Percentiles rank a stretch among this genome's conserved stretches.
These are phyloP conservation scores for Ascochyta viciae-villosae DNA, from an alignment of 2,329 filamentous ascomycete genomes.

Conservation along the genomic window DNA sequence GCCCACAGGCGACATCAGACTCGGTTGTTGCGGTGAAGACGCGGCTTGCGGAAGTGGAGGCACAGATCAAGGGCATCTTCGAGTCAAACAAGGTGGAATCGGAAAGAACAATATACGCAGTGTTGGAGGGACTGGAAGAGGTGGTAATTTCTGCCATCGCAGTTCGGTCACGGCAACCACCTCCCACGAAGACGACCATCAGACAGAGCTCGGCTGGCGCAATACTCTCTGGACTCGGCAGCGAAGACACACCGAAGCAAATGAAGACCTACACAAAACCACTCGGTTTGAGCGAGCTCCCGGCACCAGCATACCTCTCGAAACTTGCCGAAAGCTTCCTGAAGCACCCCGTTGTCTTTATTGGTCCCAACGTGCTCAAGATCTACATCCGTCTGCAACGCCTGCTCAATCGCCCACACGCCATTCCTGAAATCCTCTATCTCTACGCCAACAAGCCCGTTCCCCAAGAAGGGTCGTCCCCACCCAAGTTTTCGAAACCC, in stretches of 20 bases:
- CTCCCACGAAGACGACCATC: constrained; percentile 29
- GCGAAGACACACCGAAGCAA: constrained; percentile 24
- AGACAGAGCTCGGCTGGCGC: constrained; percentile 44
- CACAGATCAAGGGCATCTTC: constrained; percentile 34
- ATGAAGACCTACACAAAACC: constrained; percentile 18
- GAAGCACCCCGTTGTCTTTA: constrained; percentile 77
- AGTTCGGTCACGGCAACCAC: constrained; percentile 36
- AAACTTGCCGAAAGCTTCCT: constrained; percentile 72
- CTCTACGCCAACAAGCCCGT: constrained; percentile 85
- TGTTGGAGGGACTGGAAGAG: constrained; percentile 31
- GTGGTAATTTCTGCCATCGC: constrained; percentile 39
- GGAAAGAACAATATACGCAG: constrained; percentile 30
- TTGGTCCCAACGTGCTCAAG: constrained; percentile 74
- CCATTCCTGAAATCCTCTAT: constrained; percentile 79
- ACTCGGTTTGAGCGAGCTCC: constrained; percentile 32
- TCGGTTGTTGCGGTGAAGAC: constrained; percentile 29
- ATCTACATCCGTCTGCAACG: constrained; percentile 80
- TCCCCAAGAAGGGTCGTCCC: constrained; percentile 66
- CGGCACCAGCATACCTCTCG: constrained; percentile 53
- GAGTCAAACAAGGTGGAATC: constrained; percentile 38
- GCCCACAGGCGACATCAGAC: constrained; percentile 24
- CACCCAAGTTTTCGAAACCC: constrained; percentile 49
- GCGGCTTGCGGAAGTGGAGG: constrained; percentile 36
- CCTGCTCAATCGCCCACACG: constrained; percentile 73
- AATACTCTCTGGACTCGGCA: constrained; percentile 40